These are phyloP conservation scores for Iris pallida DNA, from an alignment of 116 monocot genomes.

Conservation along the genomic window DNA sequence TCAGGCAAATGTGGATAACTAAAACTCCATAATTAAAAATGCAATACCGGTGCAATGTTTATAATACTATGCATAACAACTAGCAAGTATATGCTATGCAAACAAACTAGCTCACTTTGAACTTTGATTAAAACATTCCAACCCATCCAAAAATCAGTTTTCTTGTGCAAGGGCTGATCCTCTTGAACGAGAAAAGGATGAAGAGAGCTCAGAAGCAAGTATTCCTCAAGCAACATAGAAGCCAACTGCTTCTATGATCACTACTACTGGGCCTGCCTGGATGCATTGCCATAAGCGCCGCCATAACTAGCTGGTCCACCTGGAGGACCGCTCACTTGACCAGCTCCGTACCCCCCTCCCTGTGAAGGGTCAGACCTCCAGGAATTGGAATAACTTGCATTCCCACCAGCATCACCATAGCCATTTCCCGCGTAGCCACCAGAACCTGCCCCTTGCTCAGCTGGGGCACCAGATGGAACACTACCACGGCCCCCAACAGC, in stretches of 20 bases:
- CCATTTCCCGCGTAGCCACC: slow-evolving; percentile 55
- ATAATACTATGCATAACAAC: too few species aligned
- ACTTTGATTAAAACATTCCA: too few species aligned
- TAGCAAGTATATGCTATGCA: too few species aligned
- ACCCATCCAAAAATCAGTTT: too few species aligned
- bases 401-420: slow-evolving; percentile 49
- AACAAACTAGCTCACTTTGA: too few species aligned
- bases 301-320: slow-evolving; percentile 54
- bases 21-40: too few species aligned
- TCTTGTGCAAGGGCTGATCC: too few species aligned
- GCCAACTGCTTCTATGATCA: slow-evolving; percentile 1
- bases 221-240: too few species aligned
- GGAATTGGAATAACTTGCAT: slow-evolving; percentile 43
- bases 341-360: slow-evolving; percentile 6
- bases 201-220: too few species aligned
- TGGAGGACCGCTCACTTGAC: slow-evolving; percentile 38
- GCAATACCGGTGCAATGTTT: too few species aligned
- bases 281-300: slow-evolving; percentile 48
- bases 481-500: slow-evolving; percentile 44
- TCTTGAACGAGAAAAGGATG: too few species aligned
- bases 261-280: slow-evolving; percentile 59
- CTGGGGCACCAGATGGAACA: slow-evolving; percentile 12
- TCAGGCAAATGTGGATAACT: too few species aligned
- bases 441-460: slow-evolving; percentile 41
- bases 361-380: slow-evolving; percentile 79